Percentiles rank a stretch among this genome's conserved stretches.
These are phyloP conservation scores for Glycine latifolia DNA, from an alignment of 306 rosid genomes.

Conservation along the genomic window DNA sequence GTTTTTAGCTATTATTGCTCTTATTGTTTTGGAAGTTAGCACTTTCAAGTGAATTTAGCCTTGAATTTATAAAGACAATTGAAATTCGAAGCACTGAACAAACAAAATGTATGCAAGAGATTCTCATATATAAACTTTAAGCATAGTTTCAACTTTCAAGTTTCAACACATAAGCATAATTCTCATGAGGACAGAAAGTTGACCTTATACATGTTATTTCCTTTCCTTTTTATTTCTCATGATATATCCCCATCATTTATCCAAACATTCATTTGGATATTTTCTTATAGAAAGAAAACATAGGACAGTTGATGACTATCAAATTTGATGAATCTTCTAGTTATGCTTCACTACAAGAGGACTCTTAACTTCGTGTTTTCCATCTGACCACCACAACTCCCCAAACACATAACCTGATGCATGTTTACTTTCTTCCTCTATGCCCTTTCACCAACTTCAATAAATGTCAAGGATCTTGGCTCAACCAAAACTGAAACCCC, in stretches of 20 bases:
- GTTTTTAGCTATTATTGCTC: too few species aligned
- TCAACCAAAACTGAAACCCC: conserved; percentile 55
- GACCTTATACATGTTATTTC: background rate
- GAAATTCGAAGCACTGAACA: background rate
- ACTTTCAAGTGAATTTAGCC: background rate
- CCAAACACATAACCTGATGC: conserved; percentile 61
- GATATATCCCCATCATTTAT: background rate
- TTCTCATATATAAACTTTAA: background rate
- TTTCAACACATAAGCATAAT: background rate
- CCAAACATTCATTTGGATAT: background rate
- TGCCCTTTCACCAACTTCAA: conserved; percentile 53
- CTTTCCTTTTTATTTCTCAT: background rate
- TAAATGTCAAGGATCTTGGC: conserved; percentile 59
- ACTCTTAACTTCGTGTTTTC: conserved; percentile 25
- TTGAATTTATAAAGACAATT: background rate
- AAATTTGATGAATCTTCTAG: background rate
- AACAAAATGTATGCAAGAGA: background rate
- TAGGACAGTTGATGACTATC: background rate
- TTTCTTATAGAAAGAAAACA: background rate
- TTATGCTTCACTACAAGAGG: too few species aligned
- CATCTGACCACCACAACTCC: conserved; percentile 50
- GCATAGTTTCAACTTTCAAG: background rate
- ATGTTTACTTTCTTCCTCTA: conserved; percentile 46
- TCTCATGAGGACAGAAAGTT: background rate
- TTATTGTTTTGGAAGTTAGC: background rate